Conservation (phyloP, 2,329 filamentous ascomycete species). For the Escovopsis sp. region DNA sequence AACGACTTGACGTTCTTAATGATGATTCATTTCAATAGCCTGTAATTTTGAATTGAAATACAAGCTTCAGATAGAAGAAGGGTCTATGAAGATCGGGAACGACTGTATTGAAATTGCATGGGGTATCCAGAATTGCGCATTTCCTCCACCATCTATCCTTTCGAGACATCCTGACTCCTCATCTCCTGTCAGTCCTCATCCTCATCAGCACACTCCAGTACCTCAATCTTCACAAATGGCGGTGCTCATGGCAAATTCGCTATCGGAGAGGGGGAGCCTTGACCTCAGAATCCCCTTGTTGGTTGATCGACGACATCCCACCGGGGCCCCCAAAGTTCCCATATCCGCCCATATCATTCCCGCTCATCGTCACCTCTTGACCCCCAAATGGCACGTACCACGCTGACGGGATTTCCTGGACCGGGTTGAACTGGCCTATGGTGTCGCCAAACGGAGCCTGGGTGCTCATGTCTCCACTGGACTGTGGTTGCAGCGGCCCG, state of each 20-base stretch:
- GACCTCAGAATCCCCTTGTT: constrained; percentile 1
- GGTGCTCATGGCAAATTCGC: neutral
- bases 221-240: neutral
- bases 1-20: too few species aligned
- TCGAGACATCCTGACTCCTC: neutral
- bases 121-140: neutral
- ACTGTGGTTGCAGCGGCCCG: constrained; percentile 13
- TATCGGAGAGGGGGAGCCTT: neutral
- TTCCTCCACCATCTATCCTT: neutral
- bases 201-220: constrained; percentile 1
- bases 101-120: too few species aligned
- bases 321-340: constrained; percentile 28
- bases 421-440: constrained; percentile 11
- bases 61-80: too few species aligned
- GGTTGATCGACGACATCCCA: constrained; percentile 23
- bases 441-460: constrained; percentile 10
- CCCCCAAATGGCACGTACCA: constrained; percentile 83
- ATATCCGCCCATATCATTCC: constrained; percentile 34
- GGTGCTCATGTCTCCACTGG: constrained; percentile 11
- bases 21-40: too few species aligned
- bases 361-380: constrained; percentile 29
- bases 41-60: too few species aligned
- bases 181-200: constrained; percentile 2
- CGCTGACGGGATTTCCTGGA: constrained; percentile 43
- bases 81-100: too few species aligned